Conservation (phyloP, 2,329 filamentous ascomycete genomes). For the Trichophyton verrucosum region DNA sequence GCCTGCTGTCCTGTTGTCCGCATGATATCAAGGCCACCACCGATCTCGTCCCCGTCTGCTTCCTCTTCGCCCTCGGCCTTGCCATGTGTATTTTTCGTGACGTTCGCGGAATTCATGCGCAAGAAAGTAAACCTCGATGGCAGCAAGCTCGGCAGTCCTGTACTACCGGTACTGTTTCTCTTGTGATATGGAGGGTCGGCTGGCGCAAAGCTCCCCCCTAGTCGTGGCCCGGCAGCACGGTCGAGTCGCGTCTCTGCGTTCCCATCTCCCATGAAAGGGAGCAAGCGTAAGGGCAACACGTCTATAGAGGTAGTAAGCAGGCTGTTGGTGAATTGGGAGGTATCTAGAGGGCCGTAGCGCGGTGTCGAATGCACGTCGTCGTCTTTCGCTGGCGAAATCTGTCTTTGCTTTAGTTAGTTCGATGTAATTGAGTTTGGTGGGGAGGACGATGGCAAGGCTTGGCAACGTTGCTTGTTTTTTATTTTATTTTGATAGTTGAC, state of each 20-base stretch:
- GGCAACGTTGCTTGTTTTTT: neutral
- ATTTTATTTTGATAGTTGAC: neutral
- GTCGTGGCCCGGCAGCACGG: neutral
- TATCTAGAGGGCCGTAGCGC: neutral
- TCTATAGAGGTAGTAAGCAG: no score
- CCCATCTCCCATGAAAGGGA: slow-evolving; percentile 5
- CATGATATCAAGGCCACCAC: neutral
- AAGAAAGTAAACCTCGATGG: slow-evolving; percentile 12
- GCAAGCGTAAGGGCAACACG: neutral
- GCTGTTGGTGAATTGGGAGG: neutral
- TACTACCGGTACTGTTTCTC: neutral
- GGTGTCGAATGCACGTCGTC: neutral
- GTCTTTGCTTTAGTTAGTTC: neutral
- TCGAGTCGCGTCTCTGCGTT: neutral
- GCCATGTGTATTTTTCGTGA: slow-evolving; percentile 4
- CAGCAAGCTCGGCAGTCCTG: slow-evolving; percentile 21
- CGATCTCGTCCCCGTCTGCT: slow-evolving; percentile 7
- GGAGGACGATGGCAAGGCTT: neutral
- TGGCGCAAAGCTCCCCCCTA: neutral
- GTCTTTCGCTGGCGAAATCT: neutral
- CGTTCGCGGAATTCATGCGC: slow-evolving; percentile 7
- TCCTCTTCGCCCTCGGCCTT: slow-evolving; percentile 14
- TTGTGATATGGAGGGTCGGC: neutral
- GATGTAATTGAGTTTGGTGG: neutral
- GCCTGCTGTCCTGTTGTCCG: neutral